Evolutionary conservation across 192 early-diverging fungal species (phyloP).

Genomic region (Anaeromyces robustus): DNA sequence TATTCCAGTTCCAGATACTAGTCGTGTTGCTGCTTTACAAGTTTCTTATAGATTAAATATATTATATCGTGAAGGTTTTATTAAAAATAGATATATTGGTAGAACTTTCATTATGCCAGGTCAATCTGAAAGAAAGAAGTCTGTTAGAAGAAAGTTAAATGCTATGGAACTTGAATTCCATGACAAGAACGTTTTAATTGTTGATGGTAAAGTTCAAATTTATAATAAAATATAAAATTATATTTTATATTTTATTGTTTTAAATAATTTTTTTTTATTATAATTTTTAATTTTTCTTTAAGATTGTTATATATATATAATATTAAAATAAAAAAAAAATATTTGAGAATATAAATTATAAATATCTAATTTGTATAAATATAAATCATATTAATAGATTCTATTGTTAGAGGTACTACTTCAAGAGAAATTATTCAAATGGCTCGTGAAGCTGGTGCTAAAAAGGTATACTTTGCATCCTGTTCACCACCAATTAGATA

Average conservation of each 20-base stretch:
- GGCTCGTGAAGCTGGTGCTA: constrained; percentile 95
- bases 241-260: neutral
- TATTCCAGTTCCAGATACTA: constrained; percentile 97
- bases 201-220: constrained; percentile 54
- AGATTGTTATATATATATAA: no score
- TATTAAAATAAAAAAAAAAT: no score
- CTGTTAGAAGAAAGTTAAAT: constrained; percentile 92
- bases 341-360: no score
- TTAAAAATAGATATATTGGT: constrained; percentile 98
- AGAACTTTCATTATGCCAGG: constrained; percentile 99
- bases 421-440: constrained; percentile 98
- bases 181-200: constrained; percentile 90
- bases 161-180: constrained; percentile 95
- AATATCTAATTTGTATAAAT: no score
- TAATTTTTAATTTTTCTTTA: no score
- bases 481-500: constrained; percentile 85
- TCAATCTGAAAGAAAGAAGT: constrained; percentile 54
- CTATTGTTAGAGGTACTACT: constrained; percentile 98
- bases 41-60: constrained; percentile 75
- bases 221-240: neutral
- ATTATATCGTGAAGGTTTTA: constrained; percentile 94
- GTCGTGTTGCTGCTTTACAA: constrained; percentile 86
- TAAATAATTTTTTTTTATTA: no score
- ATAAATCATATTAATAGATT: constrained; percentile 43
- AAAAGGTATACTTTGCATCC: constrained; percentile 98